These are phyloP conservation scores for Avena eriantha DNA, from an alignment of 176 grass and related monocot species.

Conservation along the genomic window DNA sequence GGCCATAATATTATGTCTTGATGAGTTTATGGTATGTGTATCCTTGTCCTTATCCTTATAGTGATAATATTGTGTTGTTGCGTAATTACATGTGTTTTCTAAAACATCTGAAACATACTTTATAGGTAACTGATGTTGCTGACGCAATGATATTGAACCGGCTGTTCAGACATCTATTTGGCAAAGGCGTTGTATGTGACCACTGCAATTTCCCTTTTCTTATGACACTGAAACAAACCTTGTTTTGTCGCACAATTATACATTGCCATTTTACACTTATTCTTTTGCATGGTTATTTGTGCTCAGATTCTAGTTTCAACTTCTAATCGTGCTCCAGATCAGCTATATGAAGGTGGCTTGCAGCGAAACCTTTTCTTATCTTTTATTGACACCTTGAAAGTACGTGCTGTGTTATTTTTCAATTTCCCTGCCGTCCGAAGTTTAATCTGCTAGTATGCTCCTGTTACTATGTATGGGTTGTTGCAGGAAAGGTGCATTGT, in stretches of 20 bases:
- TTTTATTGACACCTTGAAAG: conserved; percentile 88
- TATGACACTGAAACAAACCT: conserved; percentile 30
- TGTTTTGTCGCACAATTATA: conserved; percentile 13
- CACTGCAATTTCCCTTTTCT: conserved; percentile 41
- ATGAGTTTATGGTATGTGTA: conserved; percentile 93
- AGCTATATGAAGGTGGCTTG: conserved; percentile 74
- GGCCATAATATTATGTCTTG: conserved; percentile 85
- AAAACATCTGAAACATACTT: conserved; percentile 10
- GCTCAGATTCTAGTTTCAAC: conserved; percentile 83
- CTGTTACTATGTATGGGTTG: conserved; percentile 32
- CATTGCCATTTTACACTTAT: conserved; percentile 28
- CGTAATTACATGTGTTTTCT: background rate
- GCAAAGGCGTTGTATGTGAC: conserved; percentile 80
- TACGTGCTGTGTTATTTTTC: conserved; percentile 38
- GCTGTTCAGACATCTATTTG: conserved; percentile 84
- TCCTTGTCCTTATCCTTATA: background rate
- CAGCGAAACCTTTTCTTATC: conserved; percentile 74
- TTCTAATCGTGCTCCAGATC: conserved; percentile 81
- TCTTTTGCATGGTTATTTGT: conserved; percentile 34
- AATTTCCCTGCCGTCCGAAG: conserved; percentile 28
- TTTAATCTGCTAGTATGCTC: conserved; percentile 5
- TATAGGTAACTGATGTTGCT: conserved; percentile 94
- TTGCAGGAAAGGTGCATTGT: conserved; percentile 79
- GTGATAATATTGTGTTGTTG: background rate
- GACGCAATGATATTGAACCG: conserved; percentile 93